Conservation (phyloP, 2,329 filamentous ascomycete genomes). For the Stachybotrys echinatus region DNA sequence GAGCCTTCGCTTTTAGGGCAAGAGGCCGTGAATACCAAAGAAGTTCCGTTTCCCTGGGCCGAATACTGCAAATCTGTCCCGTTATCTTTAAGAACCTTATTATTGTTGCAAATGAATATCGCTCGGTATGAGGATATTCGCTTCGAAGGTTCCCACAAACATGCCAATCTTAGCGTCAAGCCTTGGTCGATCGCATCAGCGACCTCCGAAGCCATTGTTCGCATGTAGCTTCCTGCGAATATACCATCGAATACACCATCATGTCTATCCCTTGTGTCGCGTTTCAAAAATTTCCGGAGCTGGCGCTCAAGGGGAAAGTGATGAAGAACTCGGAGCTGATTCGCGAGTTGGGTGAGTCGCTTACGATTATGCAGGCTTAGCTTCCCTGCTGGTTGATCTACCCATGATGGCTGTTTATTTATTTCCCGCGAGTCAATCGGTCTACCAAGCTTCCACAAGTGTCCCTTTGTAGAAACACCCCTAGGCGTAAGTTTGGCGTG, state of each 20-base stretch:
- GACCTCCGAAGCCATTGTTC: slow-evolving; percentile 11
- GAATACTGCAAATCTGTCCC: not conserved
- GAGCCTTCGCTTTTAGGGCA: slow-evolving; percentile 7
- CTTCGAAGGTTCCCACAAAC: slow-evolving; percentile 4
- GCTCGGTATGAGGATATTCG: slow-evolving; percentile 6
- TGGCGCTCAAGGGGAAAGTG: slow-evolving; percentile 2
- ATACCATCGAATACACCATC: slow-evolving; percentile 7
- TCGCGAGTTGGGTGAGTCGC: slow-evolving; percentile 9
- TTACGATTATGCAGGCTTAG: slow-evolving; percentile 9
- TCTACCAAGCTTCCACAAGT: slow-evolving; percentile 16
- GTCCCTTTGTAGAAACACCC: slow-evolving; percentile 15
- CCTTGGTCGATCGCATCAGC: slow-evolving; percentile 11
- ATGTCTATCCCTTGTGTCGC: not conserved
- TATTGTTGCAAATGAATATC: slow-evolving; percentile 9
- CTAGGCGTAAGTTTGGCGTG: slow-evolving; percentile 8
- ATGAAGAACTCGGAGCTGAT: not conserved
- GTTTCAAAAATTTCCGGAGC: slow-evolving; percentile 6
- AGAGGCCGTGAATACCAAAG: slow-evolving; percentile 11
- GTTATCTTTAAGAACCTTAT: not conserved
- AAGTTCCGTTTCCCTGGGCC: not conserved
- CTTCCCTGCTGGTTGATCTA: slow-evolving; percentile 6
- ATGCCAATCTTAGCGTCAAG: slow-evolving; percentile 9
- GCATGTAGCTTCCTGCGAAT: slow-evolving; percentile 11
- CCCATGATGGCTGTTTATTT: slow-evolving; percentile 8
- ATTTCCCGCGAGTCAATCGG: not conserved